Evolutionary conservation across 352 stramenopile genomes (phyloP).

Genomic region (Phytopythium cucurbitacearum): DNA sequence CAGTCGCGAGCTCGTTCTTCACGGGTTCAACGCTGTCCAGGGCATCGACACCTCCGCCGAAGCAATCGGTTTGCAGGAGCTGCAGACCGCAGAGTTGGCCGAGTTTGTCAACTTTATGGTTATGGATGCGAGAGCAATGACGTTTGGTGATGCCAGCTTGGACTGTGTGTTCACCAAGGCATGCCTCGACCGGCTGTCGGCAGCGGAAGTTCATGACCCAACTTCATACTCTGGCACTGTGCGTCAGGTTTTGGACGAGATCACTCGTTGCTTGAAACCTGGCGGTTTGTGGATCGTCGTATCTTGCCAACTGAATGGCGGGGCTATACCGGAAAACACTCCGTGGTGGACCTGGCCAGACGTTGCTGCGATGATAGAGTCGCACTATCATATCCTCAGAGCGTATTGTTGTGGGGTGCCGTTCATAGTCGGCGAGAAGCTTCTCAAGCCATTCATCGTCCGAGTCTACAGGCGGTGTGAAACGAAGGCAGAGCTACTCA

Average conservation of each 20-base stretch:
- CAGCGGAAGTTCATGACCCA: neutral
- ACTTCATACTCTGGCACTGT: neutral
- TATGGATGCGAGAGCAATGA: slow-evolving; percentile 1
- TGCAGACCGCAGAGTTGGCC: neutral
- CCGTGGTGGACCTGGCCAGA: neutral
- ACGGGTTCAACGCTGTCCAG: slow-evolving; percentile 3
- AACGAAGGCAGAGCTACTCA: too few species aligned
- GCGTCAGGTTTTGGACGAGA: neutral
- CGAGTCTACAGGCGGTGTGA: neutral
- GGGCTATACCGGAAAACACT: neutral
- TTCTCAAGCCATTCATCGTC: neutral
- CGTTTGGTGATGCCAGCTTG: neutral
- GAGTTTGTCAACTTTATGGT: slow-evolving; percentile 1
- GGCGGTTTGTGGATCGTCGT: slow-evolving; percentile 1
- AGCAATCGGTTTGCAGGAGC: neutral
- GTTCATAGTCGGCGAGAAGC: neutral
- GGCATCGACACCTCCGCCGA: neutral
- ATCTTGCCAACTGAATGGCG: neutral
- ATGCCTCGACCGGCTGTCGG: slow-evolving; percentile 1
- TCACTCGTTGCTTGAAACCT: slow-evolving; percentile 2
- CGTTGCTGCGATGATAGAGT: neutral
- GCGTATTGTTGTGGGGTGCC: slow-evolving; percentile 2
- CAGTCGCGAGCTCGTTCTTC: slow-evolving; percentile 2
- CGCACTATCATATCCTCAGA: neutral
- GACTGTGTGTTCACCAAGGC: slow-evolving; percentile 3